A percentile compares a stretch with the other conserved stretches of the same genome.
phyloP scores from a whole-genome alignment of 2,329 filamentous ascomycete species.

The Cytospora paraplurivora region DNA sequence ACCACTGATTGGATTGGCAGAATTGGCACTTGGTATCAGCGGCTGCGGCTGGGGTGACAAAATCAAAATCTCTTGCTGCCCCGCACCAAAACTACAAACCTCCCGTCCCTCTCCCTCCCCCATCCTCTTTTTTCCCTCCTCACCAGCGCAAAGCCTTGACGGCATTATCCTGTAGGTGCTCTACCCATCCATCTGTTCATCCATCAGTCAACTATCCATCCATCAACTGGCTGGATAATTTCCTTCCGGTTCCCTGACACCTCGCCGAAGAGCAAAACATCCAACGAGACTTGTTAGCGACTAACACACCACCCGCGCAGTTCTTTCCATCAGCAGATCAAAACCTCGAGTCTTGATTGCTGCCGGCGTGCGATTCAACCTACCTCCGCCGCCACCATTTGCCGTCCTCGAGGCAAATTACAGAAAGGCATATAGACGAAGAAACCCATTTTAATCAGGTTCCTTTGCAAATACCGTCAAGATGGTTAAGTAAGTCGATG shows the following conservation, averaged over 20 bases:
- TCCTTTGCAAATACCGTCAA: constrained; percentile 73
- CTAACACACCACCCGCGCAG: constrained; percentile 26
- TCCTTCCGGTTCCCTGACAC: not conserved
- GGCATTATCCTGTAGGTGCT: constrained; percentile 28
- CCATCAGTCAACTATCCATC: not conserved
- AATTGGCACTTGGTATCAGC: constrained; percentile 16
- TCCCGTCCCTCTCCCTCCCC: constrained; percentile 23
- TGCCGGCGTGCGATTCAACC: constrained; percentile 25
- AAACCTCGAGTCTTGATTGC: constrained; percentile 26
- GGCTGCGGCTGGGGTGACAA: constrained; percentile 4
- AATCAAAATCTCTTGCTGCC: constrained; percentile 25
- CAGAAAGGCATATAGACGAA: constrained; percentile 27
- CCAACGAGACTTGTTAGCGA: not conserved
- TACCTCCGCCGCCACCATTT: constrained; percentile 22
- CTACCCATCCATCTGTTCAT: not conserved
- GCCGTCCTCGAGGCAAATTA: constrained; percentile 29
- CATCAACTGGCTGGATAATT: not conserved
- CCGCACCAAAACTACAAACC: constrained; percentile 26
- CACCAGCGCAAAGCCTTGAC: constrained; percentile 30
- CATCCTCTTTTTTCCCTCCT: constrained; percentile 25
- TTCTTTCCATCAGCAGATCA: constrained; percentile 28
- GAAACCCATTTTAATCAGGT: constrained; percentile 36
- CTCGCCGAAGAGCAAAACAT: constrained; percentile 5
- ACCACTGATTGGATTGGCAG: constrained; percentile 9
- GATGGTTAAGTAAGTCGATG: constrained; percentile 95